Base-by-base conservation (phyloP, 139 green algal species). In the Mesotaenium endlicherianum region DNA sequence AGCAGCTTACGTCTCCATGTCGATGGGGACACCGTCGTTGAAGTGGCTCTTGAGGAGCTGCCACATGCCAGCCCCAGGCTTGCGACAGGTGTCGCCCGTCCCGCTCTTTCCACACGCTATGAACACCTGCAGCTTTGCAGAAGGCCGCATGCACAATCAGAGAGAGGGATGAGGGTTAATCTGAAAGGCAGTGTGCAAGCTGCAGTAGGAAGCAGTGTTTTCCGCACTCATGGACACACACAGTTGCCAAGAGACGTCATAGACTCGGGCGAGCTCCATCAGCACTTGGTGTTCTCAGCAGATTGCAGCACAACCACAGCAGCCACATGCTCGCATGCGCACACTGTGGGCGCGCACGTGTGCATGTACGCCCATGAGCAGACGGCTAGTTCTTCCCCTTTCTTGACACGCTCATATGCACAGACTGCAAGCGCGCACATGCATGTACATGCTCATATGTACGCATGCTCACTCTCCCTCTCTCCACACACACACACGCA, bases 11-110 rank as follows among this genome's bases (percentile, higher is more conserved):
- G n/a, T n/a, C n/a, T n/a, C n/a, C n/a, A n/a, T n/a, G n/a, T n/a
- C n/a, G n/a, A n/a, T n/a, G n/a, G n/a, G n/a, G n/a, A n/a, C n/a
- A n/a, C n/a, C n/a, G n/a, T n/a, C n/a, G n/a, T n/a, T n/a, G n/a
- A n/a, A n/a, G n/a, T n/a, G n/a, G n/a, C n/a, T n/a, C n/a, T n/a
- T n/a, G n/a, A 78, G 31, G 17, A 78, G 1, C 5, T 78, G 41
- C 70, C 70, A 78, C 2, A 78, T 50, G n/a, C 70, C 70, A 26
- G 38, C n/a, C 30, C 42, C 40, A n/a, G 70, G 70, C 26, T 78
- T 78, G 4, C 70, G 41, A 17, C n/a, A 78, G 20, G 42, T 17
- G 43, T 78, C 70, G 2, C 70, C 41, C 30, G 70, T 59, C 38
- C 38, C 14, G 43, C 70, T 78, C 38, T 36, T n/a, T n/a, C 70